Conservation (phyloP, 225 moss, liverwort and hornwort genomes). For the Antitrichia curtipendula region DNA sequence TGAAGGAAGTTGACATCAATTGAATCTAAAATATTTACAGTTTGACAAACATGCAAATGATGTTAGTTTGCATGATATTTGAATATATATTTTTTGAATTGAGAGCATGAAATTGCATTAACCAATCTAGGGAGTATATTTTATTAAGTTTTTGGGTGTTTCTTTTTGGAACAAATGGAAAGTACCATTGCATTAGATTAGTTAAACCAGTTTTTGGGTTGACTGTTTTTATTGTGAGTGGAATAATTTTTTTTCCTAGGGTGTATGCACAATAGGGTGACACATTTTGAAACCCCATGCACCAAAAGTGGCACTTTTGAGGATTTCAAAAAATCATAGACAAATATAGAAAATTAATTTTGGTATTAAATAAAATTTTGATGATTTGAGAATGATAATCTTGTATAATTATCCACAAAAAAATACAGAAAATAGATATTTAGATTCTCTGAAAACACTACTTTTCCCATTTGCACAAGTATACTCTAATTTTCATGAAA, state of each 20-base stretch:
- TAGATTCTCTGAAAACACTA: background rate
- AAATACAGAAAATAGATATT: background rate
- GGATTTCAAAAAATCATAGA: background rate
- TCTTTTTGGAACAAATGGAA: too few species aligned
- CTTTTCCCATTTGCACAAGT: background rate
- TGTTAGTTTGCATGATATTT: too few species aligned
- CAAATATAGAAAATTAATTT: background rate
- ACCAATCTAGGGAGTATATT: too few species aligned
- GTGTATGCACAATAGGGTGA: background rate
- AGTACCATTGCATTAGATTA: too few species aligned
- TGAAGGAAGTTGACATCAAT: too few species aligned
- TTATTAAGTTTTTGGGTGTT: too few species aligned
- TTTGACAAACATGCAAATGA: too few species aligned
- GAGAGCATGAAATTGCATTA: too few species aligned
- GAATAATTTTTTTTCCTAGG: background rate
- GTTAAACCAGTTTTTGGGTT: too few species aligned
- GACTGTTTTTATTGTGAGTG: background rate
- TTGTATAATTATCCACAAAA: background rate
- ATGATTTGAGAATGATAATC: background rate
- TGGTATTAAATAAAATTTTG: background rate
- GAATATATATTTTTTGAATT: too few species aligned
- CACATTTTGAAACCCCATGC: accelerated
- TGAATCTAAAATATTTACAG: too few species aligned
- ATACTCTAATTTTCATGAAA: background rate
- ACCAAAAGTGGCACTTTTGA: background rate